Evolutionary conservation across 345 rosid species (phyloP), one percentile per base, ranked within the genome.

Genomic region (Salix arbutifolia): DNA sequence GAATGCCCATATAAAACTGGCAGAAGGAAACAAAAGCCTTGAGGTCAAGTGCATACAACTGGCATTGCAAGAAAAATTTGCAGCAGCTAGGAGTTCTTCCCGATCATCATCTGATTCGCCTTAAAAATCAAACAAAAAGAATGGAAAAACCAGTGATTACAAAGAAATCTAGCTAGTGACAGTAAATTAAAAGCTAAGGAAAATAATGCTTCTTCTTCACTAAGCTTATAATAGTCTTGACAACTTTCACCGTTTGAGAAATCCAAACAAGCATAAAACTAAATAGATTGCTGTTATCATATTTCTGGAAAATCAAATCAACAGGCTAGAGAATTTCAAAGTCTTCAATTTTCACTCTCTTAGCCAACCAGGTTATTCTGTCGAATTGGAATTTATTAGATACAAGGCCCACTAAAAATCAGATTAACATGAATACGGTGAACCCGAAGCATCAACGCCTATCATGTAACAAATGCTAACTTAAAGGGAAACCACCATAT

Each of bases 51-150:
- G 58, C 89, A 35, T 87, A 89, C 92, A 35, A 77, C 85, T 89
- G 70, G 86, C 81, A 75, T 81, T 82, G 66, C 81, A 69, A 74
- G 90, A 87, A 71, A 64, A 87, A 28, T 80, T 83, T 31, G 88
- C 90, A 77, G 90, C 90, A 23, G 76, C 87, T 53, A 86, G 73
- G 48, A 89, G 85, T 50, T 89, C 92, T 73, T 89, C 90, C 17
- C 74, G 87, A 80, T 89, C 90, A 74, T 86, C 88, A 73, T 85
- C 90, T 30, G 84, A 81, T 74, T 85, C 89, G 42, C 86, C 92
- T 87, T 74, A 38, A 56, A 80, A 60, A 77, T 68, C 52, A 75
- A 77, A 53, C 10, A 65, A 40, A 65, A 53, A 65, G 21, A 25
- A 61, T 58, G 64, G 23, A n/a, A 58, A n/a, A 58, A 25, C 28